Evolutionary conservation across 179 eudicot genomes (phyloP), one percentile per base, ranked within the genome.

Genomic region (Beta lomatogona): DNA sequence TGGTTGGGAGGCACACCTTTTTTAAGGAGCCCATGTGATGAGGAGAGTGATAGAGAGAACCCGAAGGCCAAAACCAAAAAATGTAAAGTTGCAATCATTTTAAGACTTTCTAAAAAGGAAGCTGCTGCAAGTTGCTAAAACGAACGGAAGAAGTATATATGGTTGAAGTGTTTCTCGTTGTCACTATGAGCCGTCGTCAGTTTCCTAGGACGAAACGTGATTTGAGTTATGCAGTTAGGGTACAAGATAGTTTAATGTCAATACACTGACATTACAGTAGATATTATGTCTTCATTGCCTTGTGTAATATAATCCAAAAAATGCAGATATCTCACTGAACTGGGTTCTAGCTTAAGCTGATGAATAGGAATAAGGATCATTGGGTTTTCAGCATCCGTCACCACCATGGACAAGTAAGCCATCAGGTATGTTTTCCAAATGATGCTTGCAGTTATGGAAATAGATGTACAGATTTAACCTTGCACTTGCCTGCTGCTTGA

Each of bases 401-500:
- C 19, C 61, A 22, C 13, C 44, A 25, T 22, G 61, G 45, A 54
- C 11, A 53, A 21, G 22, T 25, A 73, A 12, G 11, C 45, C 54
- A 48, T 21, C 41, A 53, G 77, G 77, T 73, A 11, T 73, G 77
- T 21, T 73, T 25, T 6, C 13, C 14, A 46, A 48, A 48, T 46
- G 16, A 31, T n/a, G 25, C 5, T 5, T 71, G 57, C 36, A 48
- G 57, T 67, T 67, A 67, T 64, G 41, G 36, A 7, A 4, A 19
- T 64, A 7, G 22, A 58, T 21, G n/a, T 48, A 11, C n/a, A 48
- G 57, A n/a, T 46, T 9, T 3, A 71, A 9, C 57, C 31, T 71
- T 71, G 16, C 21, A 6, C 57, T 48, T 21, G 21, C 55, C 2
- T 71, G 75, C 75, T 71, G 75, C 75, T 71, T 45, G 75, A n/a